phyloP scores from a whole-genome alignment of 441 rosid genomes.

The Populus trichocarpa region DNA sequence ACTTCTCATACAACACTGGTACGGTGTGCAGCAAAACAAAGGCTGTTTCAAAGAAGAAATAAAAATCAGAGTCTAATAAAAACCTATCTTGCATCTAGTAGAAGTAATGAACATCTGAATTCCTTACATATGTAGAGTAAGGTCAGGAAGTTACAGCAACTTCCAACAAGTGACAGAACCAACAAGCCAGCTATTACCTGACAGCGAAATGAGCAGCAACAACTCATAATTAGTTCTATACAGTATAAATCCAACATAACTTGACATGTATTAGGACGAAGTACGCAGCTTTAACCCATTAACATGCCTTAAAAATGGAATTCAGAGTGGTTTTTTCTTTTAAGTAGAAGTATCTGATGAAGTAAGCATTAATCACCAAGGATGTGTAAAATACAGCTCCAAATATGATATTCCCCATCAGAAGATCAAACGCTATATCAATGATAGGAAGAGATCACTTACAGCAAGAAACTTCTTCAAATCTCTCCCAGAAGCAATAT shows the following conservation, averaged over 20 bases:
- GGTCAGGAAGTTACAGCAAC: constrained; percentile 81
- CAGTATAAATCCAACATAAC: background rate
- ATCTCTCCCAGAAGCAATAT: constrained; percentile 80
- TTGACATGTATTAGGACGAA: background rate
- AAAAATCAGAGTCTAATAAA: too few species aligned
- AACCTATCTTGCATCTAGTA: background rate
- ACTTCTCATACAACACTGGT: constrained; percentile 82
- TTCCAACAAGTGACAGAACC: constrained; percentile 70
- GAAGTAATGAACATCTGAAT: background rate
- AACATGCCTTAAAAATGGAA: background rate
- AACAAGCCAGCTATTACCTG: constrained; percentile 82
- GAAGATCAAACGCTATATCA: background rate
- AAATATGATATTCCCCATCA: background rate
- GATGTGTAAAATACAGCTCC: background rate
- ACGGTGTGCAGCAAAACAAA: constrained; percentile 73
- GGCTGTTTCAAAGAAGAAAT: constrained; percentile 29
- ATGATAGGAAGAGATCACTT: constrained; percentile 16
- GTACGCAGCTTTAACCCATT: background rate
- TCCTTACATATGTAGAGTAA: constrained; percentile 70
- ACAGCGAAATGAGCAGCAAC: constrained; percentile 3
- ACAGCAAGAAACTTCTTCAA: constrained; percentile 84
- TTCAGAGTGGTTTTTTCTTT: background rate
- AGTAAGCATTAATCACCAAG: background rate
- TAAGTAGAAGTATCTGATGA: background rate
- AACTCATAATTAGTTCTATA: background rate